Evolutionary conservation across 2,329 filamentous ascomycete genomes (phyloP).

Genomic region (Alternaria triticimaculans): DNA sequence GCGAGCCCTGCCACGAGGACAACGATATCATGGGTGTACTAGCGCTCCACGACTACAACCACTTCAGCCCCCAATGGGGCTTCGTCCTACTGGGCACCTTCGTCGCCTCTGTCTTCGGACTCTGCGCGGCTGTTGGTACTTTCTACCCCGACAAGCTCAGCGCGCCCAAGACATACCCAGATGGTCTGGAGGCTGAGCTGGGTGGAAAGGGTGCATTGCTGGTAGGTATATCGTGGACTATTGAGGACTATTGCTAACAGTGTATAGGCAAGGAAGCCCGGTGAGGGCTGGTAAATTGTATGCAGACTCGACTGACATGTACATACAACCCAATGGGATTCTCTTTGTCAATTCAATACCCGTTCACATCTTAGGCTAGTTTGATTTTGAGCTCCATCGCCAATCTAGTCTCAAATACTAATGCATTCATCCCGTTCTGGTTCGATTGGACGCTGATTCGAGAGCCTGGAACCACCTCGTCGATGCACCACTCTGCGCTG

Average conservation of each 20-base stretch:
- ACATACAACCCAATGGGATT: conserved; percentile 13
- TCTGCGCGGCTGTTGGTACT: conserved; percentile 49
- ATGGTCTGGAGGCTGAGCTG: conserved; percentile 57
- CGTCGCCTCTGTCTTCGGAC: conserved; percentile 48
- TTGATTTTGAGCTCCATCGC: background rate
- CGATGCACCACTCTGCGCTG: background rate
- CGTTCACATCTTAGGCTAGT: background rate
- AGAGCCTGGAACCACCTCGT: background rate
- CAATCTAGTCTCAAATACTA: background rate
- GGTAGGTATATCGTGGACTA: conserved; percentile 35
- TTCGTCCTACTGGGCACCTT: conserved; percentile 62
- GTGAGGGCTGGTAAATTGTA: conserved; percentile 24
- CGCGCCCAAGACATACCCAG: conserved; percentile 55
- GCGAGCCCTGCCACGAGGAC: conserved; percentile 96
- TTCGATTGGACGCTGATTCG: background rate
- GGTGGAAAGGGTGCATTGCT: conserved; percentile 53
- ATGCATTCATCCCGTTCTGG: background rate
- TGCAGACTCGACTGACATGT: background rate
- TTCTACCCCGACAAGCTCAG: conserved; percentile 56
- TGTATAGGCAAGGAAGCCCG: conserved; percentile 31
- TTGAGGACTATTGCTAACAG: conserved; percentile 5
- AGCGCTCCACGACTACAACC: conserved; percentile 86
- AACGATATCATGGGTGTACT: conserved; percentile 92
- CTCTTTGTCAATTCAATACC: conserved; percentile 7
- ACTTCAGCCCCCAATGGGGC: conserved; percentile 76